phyloP scores from a whole-genome alignment of 495 filamentous ascomycete genomes.

The Trypethelium eluteriae region DNA sequence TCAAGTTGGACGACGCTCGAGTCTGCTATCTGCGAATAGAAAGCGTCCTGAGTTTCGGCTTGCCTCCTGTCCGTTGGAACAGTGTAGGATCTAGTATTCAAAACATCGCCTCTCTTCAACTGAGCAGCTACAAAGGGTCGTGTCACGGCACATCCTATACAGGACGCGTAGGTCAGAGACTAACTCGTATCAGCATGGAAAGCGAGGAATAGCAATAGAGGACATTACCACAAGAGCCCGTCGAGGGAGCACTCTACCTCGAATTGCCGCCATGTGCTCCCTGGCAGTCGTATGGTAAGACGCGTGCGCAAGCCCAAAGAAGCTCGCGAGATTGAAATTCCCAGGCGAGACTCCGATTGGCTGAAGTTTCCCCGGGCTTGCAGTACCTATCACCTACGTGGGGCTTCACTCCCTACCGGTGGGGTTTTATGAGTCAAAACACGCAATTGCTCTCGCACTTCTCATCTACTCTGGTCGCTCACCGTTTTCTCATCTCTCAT shows the following conservation, averaged over 20 bases:
- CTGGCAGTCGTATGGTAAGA: not conserved
- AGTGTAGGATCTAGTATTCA: constrained; percentile 7
- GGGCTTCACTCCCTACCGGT: not conserved
- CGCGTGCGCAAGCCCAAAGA: not conserved
- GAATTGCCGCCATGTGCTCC: not conserved
- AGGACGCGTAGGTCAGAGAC: not conserved
- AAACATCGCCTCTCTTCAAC: not conserved
- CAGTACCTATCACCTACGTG: not conserved
- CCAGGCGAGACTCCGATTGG: not conserved
- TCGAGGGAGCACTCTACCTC: not conserved
- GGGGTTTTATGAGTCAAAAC: too few species aligned
- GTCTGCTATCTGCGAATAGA: constrained; percentile 37
- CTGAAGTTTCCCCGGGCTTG: not conserved
- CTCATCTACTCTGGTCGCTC: too few species aligned
- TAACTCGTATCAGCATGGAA: not conserved
- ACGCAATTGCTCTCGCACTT: too few species aligned
- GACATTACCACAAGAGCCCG: not conserved
- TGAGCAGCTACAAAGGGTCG: not conserved
- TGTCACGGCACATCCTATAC: not conserved
- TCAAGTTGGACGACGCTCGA: constrained; percentile 31
- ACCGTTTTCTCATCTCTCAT: not conserved
- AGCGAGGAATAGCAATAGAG: not conserved
- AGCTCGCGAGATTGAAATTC: not conserved
- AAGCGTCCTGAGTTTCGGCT: constrained; percentile 35
- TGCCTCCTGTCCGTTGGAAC: constrained; percentile 9